Base-by-base conservation (phyloP, 169 alveolate species). In the Eimeria praecox region DNA sequence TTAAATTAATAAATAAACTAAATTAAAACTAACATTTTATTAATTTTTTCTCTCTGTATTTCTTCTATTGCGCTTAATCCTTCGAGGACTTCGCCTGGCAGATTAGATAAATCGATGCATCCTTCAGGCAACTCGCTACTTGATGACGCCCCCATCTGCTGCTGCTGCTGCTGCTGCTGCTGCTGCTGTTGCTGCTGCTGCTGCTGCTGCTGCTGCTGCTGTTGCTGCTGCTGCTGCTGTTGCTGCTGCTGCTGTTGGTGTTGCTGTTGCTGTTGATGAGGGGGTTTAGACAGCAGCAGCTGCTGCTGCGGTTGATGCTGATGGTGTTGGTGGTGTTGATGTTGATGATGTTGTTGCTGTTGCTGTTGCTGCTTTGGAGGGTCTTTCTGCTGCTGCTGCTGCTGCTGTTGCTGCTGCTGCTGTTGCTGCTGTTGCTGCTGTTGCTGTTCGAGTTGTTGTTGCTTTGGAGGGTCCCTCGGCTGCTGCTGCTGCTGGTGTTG, bases 181-280 rank as follows among this genome's bases (percentile, higher is more conserved):
- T 64, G 75, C 75, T 64, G 75, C 75, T 64, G 75, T 27, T 64
- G 75, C 75, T 64, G 75, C 75, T 24, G 75, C 75, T 24, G 75
- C 86, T 40, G 86, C 86, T 27, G 49, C 44, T 35, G 86, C 56
- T 35, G 86, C 44, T 33, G n/a, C 20, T 75, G 86, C 86, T 35
- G 44, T 46, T 75, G 86, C 49, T 20, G 86, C 86, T 33, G 86
- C 86, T 75, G 86, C 49, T 35, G 86, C 52, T 35, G 86, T 9
- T 75, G 86, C 52, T 33, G 86, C 56, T 75, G 86, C 12, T 40
- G 86, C 33, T 75, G 35, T 4, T 24, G 27, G 33, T 6, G 44
- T 46, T 35, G 30, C 20, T 35, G 44, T 27, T 75, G 86, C 27
- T 75, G 86, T 16, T 33, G 86, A 4, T 33, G 56, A 6, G 9